phyloP scores from a whole-genome alignment of 192 early-diverging fungal species.

The Glomus cerebriforme region DNA sequence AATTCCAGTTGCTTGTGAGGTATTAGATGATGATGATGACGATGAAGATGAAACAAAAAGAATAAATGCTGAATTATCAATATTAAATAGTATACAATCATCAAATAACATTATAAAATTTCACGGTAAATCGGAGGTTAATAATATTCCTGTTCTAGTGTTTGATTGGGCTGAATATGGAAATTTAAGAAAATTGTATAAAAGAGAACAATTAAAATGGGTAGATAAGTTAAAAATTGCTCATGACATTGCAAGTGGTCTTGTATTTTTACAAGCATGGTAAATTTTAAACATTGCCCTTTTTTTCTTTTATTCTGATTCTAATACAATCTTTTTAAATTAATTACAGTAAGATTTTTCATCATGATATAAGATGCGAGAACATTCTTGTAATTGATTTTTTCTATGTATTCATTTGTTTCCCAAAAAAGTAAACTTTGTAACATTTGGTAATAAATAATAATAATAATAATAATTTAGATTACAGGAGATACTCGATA shows the following conservation, averaged over 20 bases:
- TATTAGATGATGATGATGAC: background rate
- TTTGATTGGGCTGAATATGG: constrained; percentile 28
- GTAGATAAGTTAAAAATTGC: constrained; percentile 9
- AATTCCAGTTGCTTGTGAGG: background rate
- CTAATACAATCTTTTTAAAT: background rate
- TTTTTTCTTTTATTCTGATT: background rate
- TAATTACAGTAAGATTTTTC: background rate
- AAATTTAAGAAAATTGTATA: constrained; percentile 3
- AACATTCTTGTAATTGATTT: constrained; percentile 3
- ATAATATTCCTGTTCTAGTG: background rate
- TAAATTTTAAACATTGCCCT: background rate
- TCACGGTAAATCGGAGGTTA: background rate
- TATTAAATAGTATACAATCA: background rate
- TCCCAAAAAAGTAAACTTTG: no score
- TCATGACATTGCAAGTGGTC: constrained; percentile 2
- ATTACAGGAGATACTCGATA: background rate
- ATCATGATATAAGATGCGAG: constrained; percentile 25
- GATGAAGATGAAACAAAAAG: background rate
- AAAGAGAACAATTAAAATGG: background rate
- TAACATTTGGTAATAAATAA: no score
- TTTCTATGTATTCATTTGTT: background rate
- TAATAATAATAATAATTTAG: no score
- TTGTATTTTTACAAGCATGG: constrained; percentile 13
- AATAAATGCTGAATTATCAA: background rate
- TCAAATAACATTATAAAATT: constrained; percentile 16